phyloP scores from a whole-genome alignment of 176 grass and related monocot species.

The Pontederia paniculata region DNA sequence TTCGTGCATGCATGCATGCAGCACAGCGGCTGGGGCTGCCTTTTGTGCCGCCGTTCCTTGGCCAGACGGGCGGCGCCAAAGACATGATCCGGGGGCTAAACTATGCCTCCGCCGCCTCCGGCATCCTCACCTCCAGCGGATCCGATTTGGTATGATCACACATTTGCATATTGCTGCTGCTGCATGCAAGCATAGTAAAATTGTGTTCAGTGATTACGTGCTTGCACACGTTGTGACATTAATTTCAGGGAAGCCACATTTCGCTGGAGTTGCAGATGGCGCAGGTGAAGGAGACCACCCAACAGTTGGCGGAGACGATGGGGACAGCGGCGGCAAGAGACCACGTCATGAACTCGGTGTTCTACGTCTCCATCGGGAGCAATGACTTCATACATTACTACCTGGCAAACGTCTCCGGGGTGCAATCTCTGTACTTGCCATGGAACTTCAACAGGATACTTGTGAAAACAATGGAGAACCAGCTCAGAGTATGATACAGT shows the following conservation, averaged over 20 bases:
- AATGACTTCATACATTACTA: constrained; percentile 88
- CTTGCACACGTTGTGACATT: not conserved
- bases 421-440: constrained; percentile 49
- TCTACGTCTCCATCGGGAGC: constrained; percentile 65
- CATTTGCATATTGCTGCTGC: not conserved
- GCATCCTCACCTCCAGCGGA: constrained; percentile 57
- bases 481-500: constrained; percentile 35
- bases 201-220: not conserved
- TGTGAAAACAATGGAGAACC: constrained; percentile 44
- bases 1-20: constrained; percentile 9
- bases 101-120: constrained; percentile 40
- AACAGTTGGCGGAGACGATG: constrained; percentile 44
- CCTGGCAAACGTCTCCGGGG: constrained; percentile 39
- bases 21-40: constrained; percentile 53
- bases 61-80: constrained; percentile 30
- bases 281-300: constrained; percentile 54
- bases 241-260: constrained; percentile 50
- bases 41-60: constrained; percentile 57
- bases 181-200: not conserved
- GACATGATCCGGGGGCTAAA: constrained; percentile 32
- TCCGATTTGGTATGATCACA: constrained; percentile 44
- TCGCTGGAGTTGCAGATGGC: constrained; percentile 65
- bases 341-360: constrained; percentile 44
- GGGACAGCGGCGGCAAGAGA: constrained; percentile 43
- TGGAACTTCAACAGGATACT: constrained; percentile 80